phyloP scores from a whole-genome alignment of 768 basidiomycete species.

The Psilocybe tampanensis region DNA sequence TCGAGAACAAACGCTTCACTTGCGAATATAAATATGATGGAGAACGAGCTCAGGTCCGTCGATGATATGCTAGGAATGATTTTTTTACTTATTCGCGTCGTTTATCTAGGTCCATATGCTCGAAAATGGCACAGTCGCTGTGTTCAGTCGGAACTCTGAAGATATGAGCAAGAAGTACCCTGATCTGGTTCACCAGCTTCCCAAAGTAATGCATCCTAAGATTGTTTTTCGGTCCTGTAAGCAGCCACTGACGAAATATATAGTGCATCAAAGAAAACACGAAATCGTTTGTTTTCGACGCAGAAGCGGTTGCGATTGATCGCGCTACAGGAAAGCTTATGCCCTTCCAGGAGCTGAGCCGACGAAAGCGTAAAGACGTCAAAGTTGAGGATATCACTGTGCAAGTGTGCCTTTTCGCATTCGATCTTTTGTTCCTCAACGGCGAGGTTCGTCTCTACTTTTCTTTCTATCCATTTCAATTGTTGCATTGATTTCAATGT shows the following conservation, averaged over 20 bases:
- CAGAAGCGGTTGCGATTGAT: slow-evolving; percentile 97
- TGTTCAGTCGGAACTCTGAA: slow-evolving; percentile 97
- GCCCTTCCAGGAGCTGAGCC: slow-evolving; percentile 97
- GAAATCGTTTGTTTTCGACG: slow-evolving; percentile 91
- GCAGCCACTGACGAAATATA: not conserved
- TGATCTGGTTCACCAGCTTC: slow-evolving; percentile 93
- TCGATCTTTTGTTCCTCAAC: slow-evolving; percentile 95
- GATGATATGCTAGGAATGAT: not conserved
- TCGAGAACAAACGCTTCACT: slow-evolving; percentile 93
- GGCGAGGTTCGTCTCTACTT: slow-evolving; percentile 72
- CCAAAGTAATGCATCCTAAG: slow-evolving; percentile 51
- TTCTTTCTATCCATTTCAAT: not conserved
- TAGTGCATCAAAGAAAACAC: slow-evolving; percentile 87
- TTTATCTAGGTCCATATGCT: slow-evolving; percentile 75
- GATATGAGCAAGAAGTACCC: slow-evolving; percentile 99
- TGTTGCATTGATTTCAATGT: not conserved
- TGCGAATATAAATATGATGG: slow-evolving; percentile 99
- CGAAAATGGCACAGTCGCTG: slow-evolving; percentile 79
- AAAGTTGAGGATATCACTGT: slow-evolving; percentile 98
- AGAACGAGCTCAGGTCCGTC: slow-evolving; percentile 85
- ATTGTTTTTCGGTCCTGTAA: not conserved
- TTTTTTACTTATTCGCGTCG: not conserved
- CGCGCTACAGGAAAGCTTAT: slow-evolving; percentile 80
- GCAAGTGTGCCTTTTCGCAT: slow-evolving; percentile 93
- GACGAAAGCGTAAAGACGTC: slow-evolving; percentile 96